Percentiles rank a stretch among this genome's conserved stretches.
phyloP scores from a whole-genome alignment of 2,329 filamentous ascomycete species.

The Aquanectria penicillioides region DNA sequence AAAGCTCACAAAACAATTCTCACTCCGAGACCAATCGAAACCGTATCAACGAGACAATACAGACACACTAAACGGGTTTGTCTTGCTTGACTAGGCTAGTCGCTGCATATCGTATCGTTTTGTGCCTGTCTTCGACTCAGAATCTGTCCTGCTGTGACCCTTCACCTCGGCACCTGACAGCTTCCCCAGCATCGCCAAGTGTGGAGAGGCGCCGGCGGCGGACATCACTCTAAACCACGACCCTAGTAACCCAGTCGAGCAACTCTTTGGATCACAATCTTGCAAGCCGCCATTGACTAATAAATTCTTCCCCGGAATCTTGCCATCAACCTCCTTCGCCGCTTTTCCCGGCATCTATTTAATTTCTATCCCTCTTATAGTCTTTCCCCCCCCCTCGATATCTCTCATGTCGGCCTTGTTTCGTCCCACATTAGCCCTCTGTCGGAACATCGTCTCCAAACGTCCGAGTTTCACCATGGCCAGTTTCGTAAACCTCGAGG shows the following conservation, averaged over 20 bases:
- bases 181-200: conserved; percentile 10
- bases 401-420: conserved; percentile 12
- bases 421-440: conserved; percentile 24
- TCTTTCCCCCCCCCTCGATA: background rate
- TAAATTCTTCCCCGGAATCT: background rate
- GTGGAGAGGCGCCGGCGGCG: conserved; percentile 16
- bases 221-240: background rate
- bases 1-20: too few species aligned
- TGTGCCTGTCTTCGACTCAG: too few species aligned
- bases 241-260: too few species aligned
- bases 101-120: too few species aligned
- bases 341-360: conserved; percentile 2
- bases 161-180: background rate
- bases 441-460: conserved; percentile 20
- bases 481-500: conserved; percentile 68
- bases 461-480: conserved; percentile 34
- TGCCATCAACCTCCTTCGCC: background rate
- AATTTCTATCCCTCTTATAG: background rate
- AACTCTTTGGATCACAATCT: background rate
- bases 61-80: too few species aligned
- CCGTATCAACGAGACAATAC: too few species aligned
- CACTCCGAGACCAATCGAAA: too few species aligned
- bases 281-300: conserved; percentile 7
- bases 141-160: too few species aligned
- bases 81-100: too few species aligned